These are phyloP conservation scores for Rhizophora apiculata DNA, from an alignment of 345 rosid species.

Conservation along the genomic window DNA sequence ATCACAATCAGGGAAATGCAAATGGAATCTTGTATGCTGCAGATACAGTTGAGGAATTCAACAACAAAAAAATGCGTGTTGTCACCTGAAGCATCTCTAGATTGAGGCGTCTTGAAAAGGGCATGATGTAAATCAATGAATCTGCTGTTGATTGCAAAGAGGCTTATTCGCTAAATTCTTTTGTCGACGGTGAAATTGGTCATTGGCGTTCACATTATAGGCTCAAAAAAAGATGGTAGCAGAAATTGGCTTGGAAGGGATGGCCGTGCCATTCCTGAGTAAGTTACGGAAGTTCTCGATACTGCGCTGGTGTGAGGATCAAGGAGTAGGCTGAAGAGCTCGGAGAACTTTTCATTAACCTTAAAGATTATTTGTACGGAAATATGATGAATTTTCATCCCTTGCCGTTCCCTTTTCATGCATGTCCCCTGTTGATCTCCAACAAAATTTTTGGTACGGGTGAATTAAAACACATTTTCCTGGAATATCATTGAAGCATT, in stretches of 20 bases:
- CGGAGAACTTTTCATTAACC: background rate
- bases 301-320: conserved; percentile 10
- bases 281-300: background rate
- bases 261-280: background rate
- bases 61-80: conserved; percentile 22
- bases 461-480: no score
- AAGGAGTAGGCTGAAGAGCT: conserved; percentile 3
- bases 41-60: background rate
- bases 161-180: background rate
- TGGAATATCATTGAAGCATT: no score
- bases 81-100: conserved; percentile 48
- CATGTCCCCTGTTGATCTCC: no score
- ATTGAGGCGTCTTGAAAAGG: conserved; percentile 9
- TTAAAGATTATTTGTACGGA: no score
- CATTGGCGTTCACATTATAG: background rate
- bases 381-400: background rate
- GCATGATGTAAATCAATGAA: background rate
- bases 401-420: no score
- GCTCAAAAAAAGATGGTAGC: background rate
- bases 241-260: background rate
- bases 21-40: background rate
- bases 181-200: background rate
- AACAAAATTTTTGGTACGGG: no score
- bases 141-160: background rate
- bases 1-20: conserved; percentile 4